A percentile compares a stretch with the other conserved stretches of the same genome.
Conservation (phyloP, 2,329 filamentous ascomycete species). For the Curvularia verruculosa region DNA sequence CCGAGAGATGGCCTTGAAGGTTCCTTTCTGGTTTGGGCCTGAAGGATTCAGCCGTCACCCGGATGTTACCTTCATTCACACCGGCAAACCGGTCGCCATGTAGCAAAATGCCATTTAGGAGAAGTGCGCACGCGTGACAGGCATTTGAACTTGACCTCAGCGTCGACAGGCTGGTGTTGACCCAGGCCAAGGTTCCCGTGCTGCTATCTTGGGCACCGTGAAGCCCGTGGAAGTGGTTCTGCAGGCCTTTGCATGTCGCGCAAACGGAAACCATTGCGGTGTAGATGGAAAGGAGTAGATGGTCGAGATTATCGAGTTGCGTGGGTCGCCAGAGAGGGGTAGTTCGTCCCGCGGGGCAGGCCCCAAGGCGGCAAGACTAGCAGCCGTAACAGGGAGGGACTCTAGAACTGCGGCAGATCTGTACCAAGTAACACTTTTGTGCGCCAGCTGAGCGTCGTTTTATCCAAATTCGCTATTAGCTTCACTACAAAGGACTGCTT, state of each 20-base stretch:
- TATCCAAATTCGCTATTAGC: slow-evolving; percentile 8
- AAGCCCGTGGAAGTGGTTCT: slow-evolving; percentile 35
- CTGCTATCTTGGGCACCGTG: slow-evolving; percentile 24
- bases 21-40: slow-evolving; percentile 14
- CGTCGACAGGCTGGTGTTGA: slow-evolving; percentile 38
- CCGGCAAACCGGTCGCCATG: slow-evolving; percentile 40
- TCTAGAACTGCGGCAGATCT: slow-evolving; percentile 10
- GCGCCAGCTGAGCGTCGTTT: slow-evolving; percentile 13
- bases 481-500: background rate
- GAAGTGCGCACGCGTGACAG: slow-evolving; percentile 43
- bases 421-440: slow-evolving; percentile 13
- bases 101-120: slow-evolving; percentile 43
- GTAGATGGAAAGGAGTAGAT: slow-evolving; percentile 1
- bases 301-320: slow-evolving; percentile 10
- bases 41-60: slow-evolving; percentile 40
- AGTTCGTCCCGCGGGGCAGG: slow-evolving; percentile 22
- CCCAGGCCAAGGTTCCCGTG: slow-evolving; percentile 26
- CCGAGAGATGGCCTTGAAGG: slow-evolving; percentile 43
- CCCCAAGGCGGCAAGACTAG: slow-evolving; percentile 6
- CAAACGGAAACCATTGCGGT: slow-evolving; percentile 40
- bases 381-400: background rate
- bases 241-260: slow-evolving; percentile 43
- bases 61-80: slow-evolving; percentile 32
- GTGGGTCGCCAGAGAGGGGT: slow-evolving; percentile 18
- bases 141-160: slow-evolving; percentile 37